Conservation (phyloP, 2,329 filamentous ascomycete species). For the Lithohypha guttulata region DNA sequence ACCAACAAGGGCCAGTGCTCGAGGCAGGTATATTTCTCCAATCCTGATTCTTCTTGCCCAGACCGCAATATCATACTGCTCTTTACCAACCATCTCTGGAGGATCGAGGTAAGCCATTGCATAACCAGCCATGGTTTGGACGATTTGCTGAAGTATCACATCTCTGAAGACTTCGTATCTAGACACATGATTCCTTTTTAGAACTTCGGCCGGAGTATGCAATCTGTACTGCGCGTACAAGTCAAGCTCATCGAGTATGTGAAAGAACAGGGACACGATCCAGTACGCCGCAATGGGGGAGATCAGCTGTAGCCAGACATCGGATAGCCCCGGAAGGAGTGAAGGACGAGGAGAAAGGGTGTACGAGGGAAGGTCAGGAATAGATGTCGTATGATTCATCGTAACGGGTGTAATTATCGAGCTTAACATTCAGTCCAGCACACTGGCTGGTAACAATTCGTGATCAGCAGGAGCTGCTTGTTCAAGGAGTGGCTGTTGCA, state of each 20-base stretch:
- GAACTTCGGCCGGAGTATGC: conserved; percentile 85
- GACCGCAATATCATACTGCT: conserved; percentile 75
- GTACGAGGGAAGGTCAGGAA: conserved; percentile 82
- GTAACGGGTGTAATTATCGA: too few relatives aligned
- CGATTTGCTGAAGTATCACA: conserved; percentile 81
- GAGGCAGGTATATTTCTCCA: conserved; percentile 66
- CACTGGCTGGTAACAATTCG: too few relatives aligned
- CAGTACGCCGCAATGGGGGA: conserved; percentile 80
- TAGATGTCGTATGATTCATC: conserved; percentile 13
- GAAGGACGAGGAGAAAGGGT: conserved; percentile 58
- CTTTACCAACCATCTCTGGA: conserved; percentile 61
- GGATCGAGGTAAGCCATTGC: conserved; percentile 62
- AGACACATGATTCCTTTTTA: conserved; percentile 75
- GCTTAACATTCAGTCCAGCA: too few relatives aligned
- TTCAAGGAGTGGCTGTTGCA: conserved; percentile 1
- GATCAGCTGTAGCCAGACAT: conserved; percentile 66
- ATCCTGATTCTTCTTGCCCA: conserved; percentile 78
- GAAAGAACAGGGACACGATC: conserved; percentile 74
- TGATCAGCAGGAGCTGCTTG: too few relatives aligned
- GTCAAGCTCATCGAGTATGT: conserved; percentile 74
- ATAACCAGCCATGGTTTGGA: conserved; percentile 66
- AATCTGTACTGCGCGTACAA: conserved; percentile 83
- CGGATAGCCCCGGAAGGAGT: conserved; percentile 66
- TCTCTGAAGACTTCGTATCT: conserved; percentile 80
- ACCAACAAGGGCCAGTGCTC: conserved; percentile 58